These are phyloP conservation scores for Starmera dryadoides DNA, from an alignment of 805 yeast genomes.

Conservation along the genomic window DNA sequence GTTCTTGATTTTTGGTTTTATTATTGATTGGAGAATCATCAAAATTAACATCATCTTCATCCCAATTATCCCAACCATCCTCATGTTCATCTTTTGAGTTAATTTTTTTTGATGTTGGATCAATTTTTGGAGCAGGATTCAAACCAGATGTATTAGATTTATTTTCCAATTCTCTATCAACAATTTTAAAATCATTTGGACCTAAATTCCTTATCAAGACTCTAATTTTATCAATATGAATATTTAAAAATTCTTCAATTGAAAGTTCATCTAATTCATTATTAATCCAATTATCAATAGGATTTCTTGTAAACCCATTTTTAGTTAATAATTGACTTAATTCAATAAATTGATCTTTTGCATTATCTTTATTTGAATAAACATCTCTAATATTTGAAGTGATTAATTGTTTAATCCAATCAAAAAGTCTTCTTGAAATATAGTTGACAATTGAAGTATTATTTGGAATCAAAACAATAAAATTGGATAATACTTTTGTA, in stretches of 20 bases:
- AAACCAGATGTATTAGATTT: no score
- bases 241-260: conserved; percentile 13
- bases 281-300: conserved; percentile 16
- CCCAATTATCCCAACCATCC: conserved; percentile 7
- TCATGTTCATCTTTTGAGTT: conserved; percentile 11
- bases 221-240: conserved; percentile 14
- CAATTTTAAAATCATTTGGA: not conserved
- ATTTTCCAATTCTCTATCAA: not conserved
- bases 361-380: conserved; percentile 3
- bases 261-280: conserved; percentile 13
- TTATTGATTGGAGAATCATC: not conserved
- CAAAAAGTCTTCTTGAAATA: conserved; percentile 13
- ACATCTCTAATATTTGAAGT: conserved; percentile 11
- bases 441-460: conserved; percentile 10
- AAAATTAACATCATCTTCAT: conserved; percentile 1
- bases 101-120: not conserved
- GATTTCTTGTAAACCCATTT: conserved; percentile 12
- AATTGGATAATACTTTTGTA: not conserved
- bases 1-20: not conserved
- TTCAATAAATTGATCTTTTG: conserved; percentile 7
- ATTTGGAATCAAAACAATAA: not conserved
- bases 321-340: conserved; percentile 11
- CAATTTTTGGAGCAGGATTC: not conserved
- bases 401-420: conserved; percentile 14
- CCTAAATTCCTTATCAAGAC: not conserved